Conservation (phyloP, 129 eudicot species). For the Chrysanthemum makinoi region DNA sequence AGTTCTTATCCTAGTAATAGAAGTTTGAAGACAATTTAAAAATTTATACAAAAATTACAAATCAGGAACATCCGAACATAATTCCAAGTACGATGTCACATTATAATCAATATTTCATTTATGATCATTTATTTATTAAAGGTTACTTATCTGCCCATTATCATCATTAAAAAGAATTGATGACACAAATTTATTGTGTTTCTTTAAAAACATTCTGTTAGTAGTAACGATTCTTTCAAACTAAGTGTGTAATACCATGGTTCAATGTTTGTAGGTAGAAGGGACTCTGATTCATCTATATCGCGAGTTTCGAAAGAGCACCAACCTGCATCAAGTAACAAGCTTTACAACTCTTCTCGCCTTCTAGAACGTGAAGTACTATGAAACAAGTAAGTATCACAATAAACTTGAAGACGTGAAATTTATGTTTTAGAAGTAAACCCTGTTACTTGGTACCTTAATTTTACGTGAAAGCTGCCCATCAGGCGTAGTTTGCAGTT, state of each 20-base stretch:
- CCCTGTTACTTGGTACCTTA: constrained; percentile 81
- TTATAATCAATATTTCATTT: too few species aligned
- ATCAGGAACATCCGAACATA: too few species aligned
- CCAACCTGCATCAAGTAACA: constrained; percentile 68
- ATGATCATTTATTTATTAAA: too few species aligned
- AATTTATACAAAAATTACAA: too few species aligned
- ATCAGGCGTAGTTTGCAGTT: constrained; percentile 23
- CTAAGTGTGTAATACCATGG: not conserved
- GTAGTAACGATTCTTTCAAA: not conserved
- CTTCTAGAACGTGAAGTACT: not conserved
- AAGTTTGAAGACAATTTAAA: too few species aligned
- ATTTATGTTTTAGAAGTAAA: constrained; percentile 9
- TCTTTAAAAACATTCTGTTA: not conserved
- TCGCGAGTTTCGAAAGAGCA: too few species aligned
- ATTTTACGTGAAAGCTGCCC: constrained; percentile 49
- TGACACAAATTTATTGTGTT: not conserved
- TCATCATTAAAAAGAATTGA: not conserved
- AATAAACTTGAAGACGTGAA: not conserved
- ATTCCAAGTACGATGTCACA: too few species aligned
- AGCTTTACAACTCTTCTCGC: not conserved
- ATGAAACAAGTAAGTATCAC: not conserved
- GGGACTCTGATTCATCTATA: too few species aligned
- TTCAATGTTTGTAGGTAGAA: not conserved
- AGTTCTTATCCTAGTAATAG: too few species aligned
- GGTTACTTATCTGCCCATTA: not conserved